Conservation (phyloP, 805 yeast genomes). For the Monosporozyma aquatica region DNA sequence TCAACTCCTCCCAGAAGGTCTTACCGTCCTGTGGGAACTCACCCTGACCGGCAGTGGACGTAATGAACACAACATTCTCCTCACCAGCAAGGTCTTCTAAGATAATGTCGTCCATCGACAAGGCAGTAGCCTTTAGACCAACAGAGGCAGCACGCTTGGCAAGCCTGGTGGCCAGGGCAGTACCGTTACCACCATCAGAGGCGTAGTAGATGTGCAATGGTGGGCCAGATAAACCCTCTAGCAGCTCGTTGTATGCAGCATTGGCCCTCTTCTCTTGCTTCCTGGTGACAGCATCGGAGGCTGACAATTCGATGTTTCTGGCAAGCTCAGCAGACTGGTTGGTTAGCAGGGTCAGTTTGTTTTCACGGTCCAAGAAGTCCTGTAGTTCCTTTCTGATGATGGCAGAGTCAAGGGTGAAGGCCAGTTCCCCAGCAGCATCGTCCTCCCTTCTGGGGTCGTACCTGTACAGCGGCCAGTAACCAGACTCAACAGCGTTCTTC, state of each 20-base stretch:
- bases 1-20: constrained; percentile 66
- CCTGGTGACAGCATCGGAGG: constrained; percentile 50
- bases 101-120: constrained; percentile 57
- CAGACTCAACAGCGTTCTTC: constrained; percentile 80
- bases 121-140: constrained; percentile 48
- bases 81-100: constrained; percentile 61
- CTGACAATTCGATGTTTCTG: constrained; percentile 56
- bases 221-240: constrained; percentile 87
- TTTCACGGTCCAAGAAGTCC: constrained; percentile 81
- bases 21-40: constrained; percentile 77
- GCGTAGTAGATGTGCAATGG: constrained; percentile 82
- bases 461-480: constrained; percentile 94
- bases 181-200: constrained; percentile 88
- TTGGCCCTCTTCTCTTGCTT: constrained; percentile 61
- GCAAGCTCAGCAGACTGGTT: constrained; percentile 64
- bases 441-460: constrained; percentile 50
- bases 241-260: constrained; percentile 62
- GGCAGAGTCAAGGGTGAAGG: constrained; percentile 77
- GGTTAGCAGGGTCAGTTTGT: constrained; percentile 71
- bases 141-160: constrained; percentile 71
- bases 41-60: constrained; percentile 95
- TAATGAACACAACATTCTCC: constrained; percentile 57
- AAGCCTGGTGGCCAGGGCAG: constrained; percentile 67
- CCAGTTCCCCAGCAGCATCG: constrained; percentile 37
- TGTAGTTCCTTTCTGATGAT: constrained; percentile 66